Evolutionary conservation across 1,284 basidiomycete species (phyloP), one percentile per base, ranked within the genome.

Genomic region (Megacollybia platyphylla): DNA sequence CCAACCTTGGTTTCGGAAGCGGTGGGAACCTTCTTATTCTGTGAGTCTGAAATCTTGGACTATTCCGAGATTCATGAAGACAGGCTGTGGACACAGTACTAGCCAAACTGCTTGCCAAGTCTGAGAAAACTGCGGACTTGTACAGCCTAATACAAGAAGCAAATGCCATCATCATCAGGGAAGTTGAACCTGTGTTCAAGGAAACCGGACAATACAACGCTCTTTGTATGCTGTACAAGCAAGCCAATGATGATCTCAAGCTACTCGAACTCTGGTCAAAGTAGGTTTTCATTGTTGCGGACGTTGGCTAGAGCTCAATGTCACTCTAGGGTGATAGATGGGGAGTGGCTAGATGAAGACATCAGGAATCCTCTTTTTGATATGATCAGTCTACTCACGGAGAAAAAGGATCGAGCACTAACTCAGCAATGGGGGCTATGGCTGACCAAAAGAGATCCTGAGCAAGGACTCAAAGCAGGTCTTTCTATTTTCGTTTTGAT

Each of bases 41-140:
- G 51, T 49, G 29, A 43, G 50, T 44, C 44, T 15, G 20, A 43
- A 13, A 53, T 30, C 40, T 54, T 40, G 54, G 54, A 40, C 45
- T 51, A 44, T 10, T 36, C 36, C 13, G 8, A 43, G 28, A 41
- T 34, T 8, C 42, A 24, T 24, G 20, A 24, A 24, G 20, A 7
- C 51, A 87, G 80, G 71, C 84, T 31, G 76, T 93, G 18, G 90
- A 93, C 52, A 92, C 88, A 0, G 79, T 84, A 0, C 71, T 93
- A 0, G 80, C 76, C 11, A 84, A 84, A 53, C 63, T 93, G 6
- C 76, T 83, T 20, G 76, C 81, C 0, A 68, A 76, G 44, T 62
- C 66, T n/a, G 71, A 74, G 34, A 76, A 76, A 45, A 74, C 72
- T 1, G 58, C 70, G 9, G 82, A 86, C 39, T 65, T 90, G 10